Evolutionary conservation across 2,329 filamentous ascomycete genomes (phyloP).

Genomic region (Fusarium sp.): DNA sequence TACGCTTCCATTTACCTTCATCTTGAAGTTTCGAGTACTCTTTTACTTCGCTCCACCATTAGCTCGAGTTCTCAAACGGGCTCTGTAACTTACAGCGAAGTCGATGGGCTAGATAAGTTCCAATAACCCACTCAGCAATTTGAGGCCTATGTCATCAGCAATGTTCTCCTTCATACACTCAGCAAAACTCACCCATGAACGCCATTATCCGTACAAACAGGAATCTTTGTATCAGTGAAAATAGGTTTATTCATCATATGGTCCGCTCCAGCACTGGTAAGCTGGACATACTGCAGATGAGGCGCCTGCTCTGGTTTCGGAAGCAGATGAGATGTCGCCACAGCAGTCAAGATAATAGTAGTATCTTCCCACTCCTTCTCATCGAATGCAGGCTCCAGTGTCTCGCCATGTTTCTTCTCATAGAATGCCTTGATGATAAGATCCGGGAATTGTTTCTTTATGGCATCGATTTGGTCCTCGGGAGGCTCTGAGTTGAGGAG

Average conservation of each 20-base stretch:
- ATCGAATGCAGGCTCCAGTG: conserved; percentile 42
- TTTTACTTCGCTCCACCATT: conserved; percentile 51
- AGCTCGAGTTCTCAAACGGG: too few species aligned
- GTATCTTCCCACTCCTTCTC: conserved; percentile 59
- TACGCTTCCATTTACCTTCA: conserved; percentile 57
- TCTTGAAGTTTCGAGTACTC: conserved; percentile 58
- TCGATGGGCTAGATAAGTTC: conserved; percentile 62
- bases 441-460: conserved; percentile 57
- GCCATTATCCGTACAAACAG: conserved; percentile 66
- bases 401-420: conserved; percentile 45
- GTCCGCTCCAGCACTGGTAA: conserved; percentile 66
- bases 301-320: conserved; percentile 58
- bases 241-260: conserved; percentile 59
- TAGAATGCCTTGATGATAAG: conserved; percentile 53
- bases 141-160: conserved; percentile 57
- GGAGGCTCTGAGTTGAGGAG: conserved; percentile 51
- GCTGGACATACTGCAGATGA: conserved; percentile 64
- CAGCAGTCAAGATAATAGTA: conserved; percentile 58
- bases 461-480: conserved; percentile 49
- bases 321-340: conserved; percentile 51
- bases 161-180: accelerated
- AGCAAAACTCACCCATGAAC: conserved; percentile 62
- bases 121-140: conserved; percentile 67
- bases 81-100: conserved; percentile 55
- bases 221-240: conserved; percentile 61